Percentiles rank a stretch among this genome's conserved stretches.
phyloP scores from a whole-genome alignment of 805 yeast genomes.

The Yarrowia osloensis region DNA sequence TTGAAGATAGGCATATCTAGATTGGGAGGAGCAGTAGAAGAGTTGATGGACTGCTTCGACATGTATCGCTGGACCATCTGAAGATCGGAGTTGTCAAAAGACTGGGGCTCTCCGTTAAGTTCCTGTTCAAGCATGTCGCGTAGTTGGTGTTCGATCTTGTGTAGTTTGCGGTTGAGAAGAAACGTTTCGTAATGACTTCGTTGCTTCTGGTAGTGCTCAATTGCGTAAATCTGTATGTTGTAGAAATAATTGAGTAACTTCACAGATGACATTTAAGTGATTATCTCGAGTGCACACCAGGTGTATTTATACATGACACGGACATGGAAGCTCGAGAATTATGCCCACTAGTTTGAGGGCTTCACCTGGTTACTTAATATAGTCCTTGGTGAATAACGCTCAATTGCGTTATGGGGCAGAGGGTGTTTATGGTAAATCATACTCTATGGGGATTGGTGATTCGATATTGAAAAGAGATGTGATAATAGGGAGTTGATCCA shows the following conservation, averaged over 20 bases:
- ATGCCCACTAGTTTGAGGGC: too few species aligned
- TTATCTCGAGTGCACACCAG: background rate
- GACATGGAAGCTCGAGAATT: background rate
- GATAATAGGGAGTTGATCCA: too few species aligned
- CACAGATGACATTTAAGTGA: background rate
- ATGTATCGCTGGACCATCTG: background rate
- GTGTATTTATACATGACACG: too few species aligned
- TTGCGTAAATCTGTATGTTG: background rate
- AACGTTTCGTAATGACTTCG: background rate
- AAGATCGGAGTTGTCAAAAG: conserved; percentile 1
- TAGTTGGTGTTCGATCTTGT: background rate
- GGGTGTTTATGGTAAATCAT: too few species aligned
- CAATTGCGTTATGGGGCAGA: too few species aligned
- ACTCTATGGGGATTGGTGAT: too few species aligned
- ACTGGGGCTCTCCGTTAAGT: background rate
- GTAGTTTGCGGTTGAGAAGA: conserved; percentile 8
- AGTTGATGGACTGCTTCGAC: background rate
- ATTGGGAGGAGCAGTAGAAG: background rate
- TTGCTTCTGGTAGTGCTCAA: background rate
- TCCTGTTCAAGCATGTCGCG: conserved; percentile 6
- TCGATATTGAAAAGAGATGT: too few species aligned
- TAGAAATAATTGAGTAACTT: background rate
- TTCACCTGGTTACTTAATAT: too few species aligned
- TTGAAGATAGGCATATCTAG: background rate
- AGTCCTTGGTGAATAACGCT: too few species aligned